A percentile compares a stretch with the other conserved stretches of the same genome.
These are phyloP conservation scores for Chrysanthemum lavandulifolium DNA, from an alignment of 129 eudicot genomes.

Conservation along the genomic window DNA sequence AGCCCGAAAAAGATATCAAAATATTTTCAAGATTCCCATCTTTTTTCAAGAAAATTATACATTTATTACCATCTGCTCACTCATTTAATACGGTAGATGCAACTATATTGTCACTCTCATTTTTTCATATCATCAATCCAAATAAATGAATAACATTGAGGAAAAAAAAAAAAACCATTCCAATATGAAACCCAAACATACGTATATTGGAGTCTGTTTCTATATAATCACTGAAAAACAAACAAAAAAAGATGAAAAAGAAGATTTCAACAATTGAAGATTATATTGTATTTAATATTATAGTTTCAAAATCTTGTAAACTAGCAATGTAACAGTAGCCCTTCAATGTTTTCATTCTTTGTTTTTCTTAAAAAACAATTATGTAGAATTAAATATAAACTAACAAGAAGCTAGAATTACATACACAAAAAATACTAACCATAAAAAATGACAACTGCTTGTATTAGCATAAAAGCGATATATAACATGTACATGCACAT, in stretches of 20 bases:
- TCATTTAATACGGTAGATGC: conserved; percentile 40
- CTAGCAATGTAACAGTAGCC: conserved; percentile 37
- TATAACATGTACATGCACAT: not conserved
- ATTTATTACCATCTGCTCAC: conserved; percentile 36
- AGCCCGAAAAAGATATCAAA: conserved; percentile 32
- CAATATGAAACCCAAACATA: too few species aligned
- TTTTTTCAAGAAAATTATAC: conserved; percentile 35
- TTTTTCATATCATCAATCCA: conserved; percentile 19
- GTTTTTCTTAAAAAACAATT: too few species aligned
- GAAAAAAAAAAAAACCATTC: not conserved
- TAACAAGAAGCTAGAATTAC: too few species aligned
- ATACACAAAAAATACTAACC: too few species aligned
- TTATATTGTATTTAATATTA: not conserved
- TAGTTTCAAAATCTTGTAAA: conserved; percentile 14
- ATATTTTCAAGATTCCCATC: conserved; percentile 34
- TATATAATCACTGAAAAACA: not conserved
- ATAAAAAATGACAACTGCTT: too few species aligned
- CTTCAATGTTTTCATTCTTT: not conserved
- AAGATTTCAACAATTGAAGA: not conserved
- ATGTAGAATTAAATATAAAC: too few species aligned
- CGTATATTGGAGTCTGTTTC: too few species aligned
- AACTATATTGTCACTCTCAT: conserved; percentile 31
- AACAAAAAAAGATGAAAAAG: not conserved
- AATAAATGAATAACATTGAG: not conserved
- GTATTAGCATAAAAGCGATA: not conserved